A percentile compares a stretch with the other conserved stretches of the same genome.
Conservation (phyloP, 257 asterid genomes). For the Datura wrightii region DNA sequence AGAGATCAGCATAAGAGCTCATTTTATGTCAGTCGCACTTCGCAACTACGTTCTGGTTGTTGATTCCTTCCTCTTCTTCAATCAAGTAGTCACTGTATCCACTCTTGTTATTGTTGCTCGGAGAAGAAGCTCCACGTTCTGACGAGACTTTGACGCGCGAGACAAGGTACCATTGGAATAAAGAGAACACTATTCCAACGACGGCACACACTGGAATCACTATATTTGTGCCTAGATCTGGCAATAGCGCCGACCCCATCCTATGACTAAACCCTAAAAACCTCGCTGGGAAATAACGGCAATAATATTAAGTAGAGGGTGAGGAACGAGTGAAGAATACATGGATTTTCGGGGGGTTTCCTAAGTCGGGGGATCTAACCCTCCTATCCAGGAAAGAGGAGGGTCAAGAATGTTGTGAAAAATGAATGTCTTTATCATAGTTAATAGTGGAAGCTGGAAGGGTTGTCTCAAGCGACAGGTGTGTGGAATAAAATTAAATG, state of each 20-base stretch:
- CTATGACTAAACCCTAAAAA: conserved; percentile 39
- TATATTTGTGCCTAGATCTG: conserved; percentile 76
- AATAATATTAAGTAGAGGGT: not conserved
- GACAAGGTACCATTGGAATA: conserved; percentile 74
- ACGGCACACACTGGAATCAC: conserved; percentile 77
- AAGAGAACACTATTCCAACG: conserved; percentile 72
- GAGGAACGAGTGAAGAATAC: not conserved
- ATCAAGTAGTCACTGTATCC: conserved; percentile 70
- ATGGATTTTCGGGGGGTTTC: conserved; percentile 27
- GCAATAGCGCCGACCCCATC: conserved; percentile 55
- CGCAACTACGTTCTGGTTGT: conserved; percentile 67
- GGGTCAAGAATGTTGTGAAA: not conserved
- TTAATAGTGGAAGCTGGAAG: too few relatives aligned
- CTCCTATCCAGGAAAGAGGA: not conserved
- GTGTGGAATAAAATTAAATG: too few relatives aligned
- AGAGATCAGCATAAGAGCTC: conserved; percentile 37
- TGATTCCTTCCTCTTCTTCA: conserved; percentile 88
- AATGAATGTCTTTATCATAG: not conserved
- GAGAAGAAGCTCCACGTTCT: conserved; percentile 38
- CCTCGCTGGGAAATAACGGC: conserved; percentile 33
- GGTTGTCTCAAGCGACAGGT: too few relatives aligned
- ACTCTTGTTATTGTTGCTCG: conserved; percentile 55
- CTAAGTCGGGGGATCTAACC: not conserved
- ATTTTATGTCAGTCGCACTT: conserved; percentile 83
- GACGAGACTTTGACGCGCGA: conserved; percentile 70